Evolutionary conservation across 2,329 filamentous ascomycete species (phyloP), one percentile per base, ranked within the genome.

Genomic region (Raffaelea arxii): DNA sequence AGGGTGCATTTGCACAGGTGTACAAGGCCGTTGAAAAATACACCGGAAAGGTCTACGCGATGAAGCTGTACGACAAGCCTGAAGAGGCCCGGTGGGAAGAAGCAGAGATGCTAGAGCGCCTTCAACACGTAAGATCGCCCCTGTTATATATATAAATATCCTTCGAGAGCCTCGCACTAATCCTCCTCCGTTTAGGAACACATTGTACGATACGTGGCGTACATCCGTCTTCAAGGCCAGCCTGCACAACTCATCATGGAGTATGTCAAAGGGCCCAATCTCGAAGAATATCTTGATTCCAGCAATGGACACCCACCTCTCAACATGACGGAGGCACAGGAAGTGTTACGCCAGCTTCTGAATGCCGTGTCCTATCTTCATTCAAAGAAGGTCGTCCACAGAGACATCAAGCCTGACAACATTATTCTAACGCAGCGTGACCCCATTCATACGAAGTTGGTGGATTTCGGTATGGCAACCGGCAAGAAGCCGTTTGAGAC

Each of bases 401-500:
- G 43, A 6, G 46, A 50, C 24, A 40, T 50, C 35, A 46, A 55
- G 49, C 53, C 53, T 7, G 50, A 42, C 30, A 50, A 51, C 21
- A 41, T 48, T 11, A 44, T 51, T 21, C 21, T 51, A 4, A 21
- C 21, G 6, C 25, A 25, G 21, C 39, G 40, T 6, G 23, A 40
- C 6, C 45, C 46, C 23, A 39, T 22, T 32, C n/a, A 39, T 4
- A 25, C 46, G 14, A 38, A 43, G 25, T 43, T 50, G 14, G 46
- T 47, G 12, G 48, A 50, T 36, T 48, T 50, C 38, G 46, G 42
- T 25, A 19, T 40, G 12, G 44, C 48, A 6, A 49, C 44, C n/a
- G 36, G 14, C 24, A 30, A 30, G n/a, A 22, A 18, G 41, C 19
- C 18, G 35, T 47, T 47, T 30, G 16, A 25, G 4, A 40, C 41